phyloP scores from a whole-genome alignment of 129 eudicot species.

The Smallanthus sonchifolius region DNA sequence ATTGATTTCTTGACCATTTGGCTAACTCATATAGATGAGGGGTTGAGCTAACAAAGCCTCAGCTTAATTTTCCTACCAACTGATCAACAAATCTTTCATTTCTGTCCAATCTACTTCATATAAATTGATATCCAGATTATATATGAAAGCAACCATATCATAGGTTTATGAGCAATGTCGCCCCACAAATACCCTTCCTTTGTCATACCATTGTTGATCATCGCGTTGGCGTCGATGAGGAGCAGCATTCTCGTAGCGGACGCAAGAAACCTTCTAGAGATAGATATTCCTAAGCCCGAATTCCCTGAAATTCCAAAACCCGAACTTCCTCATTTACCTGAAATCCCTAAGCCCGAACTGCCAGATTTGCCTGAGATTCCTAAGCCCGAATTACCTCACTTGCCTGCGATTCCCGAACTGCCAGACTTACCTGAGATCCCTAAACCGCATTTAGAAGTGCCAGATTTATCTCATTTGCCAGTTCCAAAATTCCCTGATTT shows the following conservation, averaged over 20 bases:
- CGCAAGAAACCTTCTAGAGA: slow-evolving; percentile 37
- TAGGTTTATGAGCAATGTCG: slow-evolving; percentile 19
- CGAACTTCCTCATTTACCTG: slow-evolving; percentile 27
- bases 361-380: too few species aligned
- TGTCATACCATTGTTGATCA: slow-evolving; percentile 31
- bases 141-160: background rate
- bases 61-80: slow-evolving; percentile 27
- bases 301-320: slow-evolving; percentile 30
- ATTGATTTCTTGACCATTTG: slow-evolving; percentile 4
- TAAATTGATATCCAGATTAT: background rate
- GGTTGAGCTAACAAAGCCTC: slow-evolving; percentile 26
- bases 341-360: background rate
- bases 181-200: slow-evolving; percentile 20
- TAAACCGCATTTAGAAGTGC: slow-evolving; percentile 3
- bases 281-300: too few species aligned
- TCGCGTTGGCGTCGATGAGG: slow-evolving; percentile 30
- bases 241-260: slow-evolving; percentile 27
- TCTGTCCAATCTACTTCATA: slow-evolving; percentile 9
- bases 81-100: slow-evolving; percentile 19
- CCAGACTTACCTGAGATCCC: slow-evolving; percentile 19
- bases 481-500: slow-evolving; percentile 27
- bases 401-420: too few species aligned
- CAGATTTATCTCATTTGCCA: slow-evolving; percentile 25
- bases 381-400: too few species aligned
- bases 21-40: slow-evolving; percentile 13